Base-by-base conservation (phyloP, 192 early-diverging fungal genomes). In the Podila epigama region DNA sequence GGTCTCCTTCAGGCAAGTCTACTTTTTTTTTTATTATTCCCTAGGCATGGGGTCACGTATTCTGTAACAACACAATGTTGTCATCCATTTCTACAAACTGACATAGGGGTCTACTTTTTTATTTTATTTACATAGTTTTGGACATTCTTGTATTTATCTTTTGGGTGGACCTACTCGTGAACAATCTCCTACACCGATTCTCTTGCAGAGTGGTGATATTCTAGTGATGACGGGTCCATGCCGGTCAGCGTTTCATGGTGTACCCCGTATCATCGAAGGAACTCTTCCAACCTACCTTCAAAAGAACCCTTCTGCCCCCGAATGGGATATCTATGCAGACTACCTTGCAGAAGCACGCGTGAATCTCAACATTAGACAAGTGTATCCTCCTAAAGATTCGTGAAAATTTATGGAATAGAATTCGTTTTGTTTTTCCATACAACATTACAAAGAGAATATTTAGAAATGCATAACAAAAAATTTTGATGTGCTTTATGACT, bases 291-390 rank as follows among this genome's bases (percentile, higher is more conserved):
- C 32, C 0, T 90, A 89, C 69, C 80, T 96, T 40, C 70, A 79
- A 29, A 25, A 62, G 8, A 69, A 83, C 15, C 68, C 50, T 2
- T 53, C 81, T 9, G 89, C 91, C 18, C 77, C 81, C 1, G 86
- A 86, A 16, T 93, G 92, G 92, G 51, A 64, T 41, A 69, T 89
- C 44, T 90, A 88, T 89, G 89, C 82, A 3, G 82, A 84, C 9
- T 97, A 90, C 51, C 71, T 98, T 67, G 57, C 59, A 16, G 81
- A 83, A 18, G 82, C 93, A 8, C 85, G 97, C 40, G 90, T 98
- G 55, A 98, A 98, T 63, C 82, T 97, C 54, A 98, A 98, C 62
- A 89, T 97, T 28, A 88, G 97, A 36, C 95, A 98, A 84, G 93
- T 95, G 63, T 77, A 77, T 40, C 73, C 73, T 10, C 71, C 71